Evolutionary conservation across 345 rosid genomes (phyloP), one percentile per base, ranked within the genome.

Genomic region (Microthlaspi erraticum): DNA sequence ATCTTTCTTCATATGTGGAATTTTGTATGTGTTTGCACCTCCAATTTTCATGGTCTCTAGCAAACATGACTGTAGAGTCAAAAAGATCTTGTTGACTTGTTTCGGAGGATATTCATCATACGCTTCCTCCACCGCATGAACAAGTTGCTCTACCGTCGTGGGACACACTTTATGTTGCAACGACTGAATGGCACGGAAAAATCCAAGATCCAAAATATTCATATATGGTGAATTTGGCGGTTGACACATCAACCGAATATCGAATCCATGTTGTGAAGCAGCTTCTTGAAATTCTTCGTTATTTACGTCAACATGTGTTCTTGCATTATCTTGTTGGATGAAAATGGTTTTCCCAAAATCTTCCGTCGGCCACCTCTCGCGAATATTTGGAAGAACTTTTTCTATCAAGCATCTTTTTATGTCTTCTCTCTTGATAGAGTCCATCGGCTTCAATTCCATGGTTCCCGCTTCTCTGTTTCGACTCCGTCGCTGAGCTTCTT

Each of bases 381-480:
- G 20, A 44, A 45, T 45, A 2, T 16, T 16, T 0, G 23, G 20
- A 16, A 45, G 23, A 45, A 16, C 1, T 17, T 45, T 16, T 10
- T 38, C 42, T 9, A 10, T 38, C 4, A 38, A 38, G 11, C 42
- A 38, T 10, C n/a, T n/a, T 10, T 38, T 45, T 45, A 16, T 16
- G 8, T 45, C 50, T 0, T 45, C 50, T 2, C 50, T 45, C 20
- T 16, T 45, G 50, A 45, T 8, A 0, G 20, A 56, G 6, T 4
- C n/a, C 13, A 51, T 66, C 16, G 50, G 60, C 16, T 68, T 55
- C 8, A 19, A 7, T 33, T 64, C 48, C 12, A 63, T 9, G 18
- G 76, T 63, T 16, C n/a, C n/a, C 11, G 7, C 53, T 1, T 10
- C 31, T 49, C 53, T 20, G 3, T 49, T 49, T 49, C n/a, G 1